Base-by-base conservation (phyloP, 2,329 filamentous ascomycete genomes). In the Salinomyces thailandicus region DNA sequence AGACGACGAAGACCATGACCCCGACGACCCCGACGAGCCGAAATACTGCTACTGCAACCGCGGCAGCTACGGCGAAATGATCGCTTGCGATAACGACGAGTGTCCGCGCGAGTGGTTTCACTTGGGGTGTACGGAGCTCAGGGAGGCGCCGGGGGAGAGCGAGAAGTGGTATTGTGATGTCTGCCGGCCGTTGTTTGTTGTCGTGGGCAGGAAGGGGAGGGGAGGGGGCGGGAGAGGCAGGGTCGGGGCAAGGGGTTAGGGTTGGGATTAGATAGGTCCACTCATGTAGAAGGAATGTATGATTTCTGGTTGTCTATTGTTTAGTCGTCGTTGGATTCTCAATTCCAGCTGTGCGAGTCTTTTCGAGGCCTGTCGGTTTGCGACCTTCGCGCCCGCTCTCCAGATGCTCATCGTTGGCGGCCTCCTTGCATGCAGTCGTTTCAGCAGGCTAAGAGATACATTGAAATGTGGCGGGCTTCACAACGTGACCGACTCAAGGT, bases 21-120 rank as follows among this genome's bases (percentile, higher is more conserved):
- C 52, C 5, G 70, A 68, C 30, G 71, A 73, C 46, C 70, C 53
- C 0, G 45, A 76, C 51, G 73, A 75, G 43, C 73, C 72, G 42
- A 70, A 73, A 27, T 80, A 79, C 52, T 80, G 76, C 58, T 77
- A 75, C 46, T 80, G 76, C 51, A 73, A 75, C 33, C 72, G 73
- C 44, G 75, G 78, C 24, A 74, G 69, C 44, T 78, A 77, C 51
- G 76, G 76, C 13, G 73, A 77, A 50, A 80, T 80, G 76, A 72
- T 80, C 27, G 76, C 73, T 9, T 80, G 76, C 50, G 76, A 80
- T 54, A 79, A 79, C 52, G 72, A 76, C 24, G 63, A 67, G 38
- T 80, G 76, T 58, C 68, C 71, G 9, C 70, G 73, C 44, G 75
- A 80, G 53, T 80, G 76, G 76, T 80, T 80, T 57, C 76, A 80